Conservation (phyloP, 1,139 yeast genomes). For the Lodderomyces parapsilosis region DNA sequence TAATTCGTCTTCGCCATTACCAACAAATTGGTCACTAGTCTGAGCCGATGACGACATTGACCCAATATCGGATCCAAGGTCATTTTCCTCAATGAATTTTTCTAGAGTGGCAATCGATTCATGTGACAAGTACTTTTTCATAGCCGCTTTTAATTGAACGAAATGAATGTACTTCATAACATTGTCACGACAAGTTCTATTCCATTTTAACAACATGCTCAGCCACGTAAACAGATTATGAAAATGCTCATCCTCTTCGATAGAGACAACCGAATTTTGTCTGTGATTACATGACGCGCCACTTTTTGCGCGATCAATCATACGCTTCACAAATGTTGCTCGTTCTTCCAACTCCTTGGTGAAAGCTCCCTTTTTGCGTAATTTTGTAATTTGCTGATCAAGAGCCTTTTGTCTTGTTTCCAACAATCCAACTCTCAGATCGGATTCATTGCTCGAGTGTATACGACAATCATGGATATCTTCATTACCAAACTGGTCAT, state of each 20-base stretch:
- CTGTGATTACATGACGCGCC: constrained; percentile 9
- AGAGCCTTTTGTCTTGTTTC: constrained; percentile 29
- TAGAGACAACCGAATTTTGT: constrained; percentile 10
- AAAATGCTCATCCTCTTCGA: constrained; percentile 25
- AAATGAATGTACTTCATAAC: constrained; percentile 40
- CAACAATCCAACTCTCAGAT: constrained; percentile 29
- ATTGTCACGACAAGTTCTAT: constrained; percentile 34
- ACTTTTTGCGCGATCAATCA: constrained; percentile 16
- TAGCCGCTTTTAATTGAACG: constrained; percentile 29
- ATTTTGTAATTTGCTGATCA: constrained; percentile 18
- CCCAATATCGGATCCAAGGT: constrained; percentile 8
- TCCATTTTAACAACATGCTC: constrained; percentile 47
- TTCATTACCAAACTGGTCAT: constrained; percentile 25
- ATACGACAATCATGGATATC: constrained; percentile 33
- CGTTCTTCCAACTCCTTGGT: constrained; percentile 19
- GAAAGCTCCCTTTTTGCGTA: constrained; percentile 14
- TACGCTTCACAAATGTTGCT: constrained; percentile 23
- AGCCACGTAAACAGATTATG: constrained; percentile 42
- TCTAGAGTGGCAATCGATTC: constrained; percentile 41
- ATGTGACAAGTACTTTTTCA: constrained; percentile 34
- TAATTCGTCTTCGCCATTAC: not conserved
- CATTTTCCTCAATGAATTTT: constrained; percentile 26
- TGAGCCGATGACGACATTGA: constrained; percentile 1
- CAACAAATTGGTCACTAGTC: not conserved
- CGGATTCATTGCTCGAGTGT: constrained; percentile 24